Conservation (phyloP, 768 basidiomycete genomes). For the Scleroderma bovista region DNA sequence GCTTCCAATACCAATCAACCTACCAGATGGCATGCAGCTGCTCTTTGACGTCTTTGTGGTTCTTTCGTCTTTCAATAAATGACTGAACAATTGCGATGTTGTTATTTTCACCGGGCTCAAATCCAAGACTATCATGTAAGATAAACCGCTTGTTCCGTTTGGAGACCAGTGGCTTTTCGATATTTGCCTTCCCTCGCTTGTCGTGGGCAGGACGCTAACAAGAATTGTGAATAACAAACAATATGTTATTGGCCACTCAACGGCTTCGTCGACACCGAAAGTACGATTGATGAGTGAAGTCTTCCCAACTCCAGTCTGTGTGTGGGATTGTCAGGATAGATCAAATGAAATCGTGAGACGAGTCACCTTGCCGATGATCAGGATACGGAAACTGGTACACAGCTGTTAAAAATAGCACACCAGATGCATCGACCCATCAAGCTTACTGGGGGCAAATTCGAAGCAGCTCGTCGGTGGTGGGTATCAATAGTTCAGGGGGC, state of each 20-base stretch:
- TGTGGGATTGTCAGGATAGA: neutral
- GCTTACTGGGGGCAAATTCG: neutral
- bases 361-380: slow-evolving; percentile 1
- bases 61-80: slow-evolving; percentile 5
- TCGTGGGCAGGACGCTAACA: neutral
- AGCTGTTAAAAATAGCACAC: neutral
- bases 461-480: neutral
- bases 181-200: slow-evolving; percentile 2
- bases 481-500: neutral
- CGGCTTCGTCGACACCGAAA: neutral
- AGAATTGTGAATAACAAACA: neutral
- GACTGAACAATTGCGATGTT: neutral
- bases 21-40: slow-evolving; percentile 11
- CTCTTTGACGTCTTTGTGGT: slow-evolving; percentile 2
- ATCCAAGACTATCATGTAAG: slow-evolving; percentile 12
- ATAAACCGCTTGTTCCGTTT: slow-evolving; percentile 4
- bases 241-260: neutral
- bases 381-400: neutral
- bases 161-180: slow-evolving; percentile 5
- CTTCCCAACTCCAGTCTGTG: slow-evolving; percentile 4
- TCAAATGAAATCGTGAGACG: neutral
- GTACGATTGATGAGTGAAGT: neutral
- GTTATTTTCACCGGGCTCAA: slow-evolving; percentile 7
- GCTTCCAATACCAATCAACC: neutral
- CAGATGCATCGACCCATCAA: neutral